These are phyloP conservation scores for Macrolepiota albuminosa DNA, from an alignment of 768 basidiomycete genomes.

Conservation along the genomic window DNA sequence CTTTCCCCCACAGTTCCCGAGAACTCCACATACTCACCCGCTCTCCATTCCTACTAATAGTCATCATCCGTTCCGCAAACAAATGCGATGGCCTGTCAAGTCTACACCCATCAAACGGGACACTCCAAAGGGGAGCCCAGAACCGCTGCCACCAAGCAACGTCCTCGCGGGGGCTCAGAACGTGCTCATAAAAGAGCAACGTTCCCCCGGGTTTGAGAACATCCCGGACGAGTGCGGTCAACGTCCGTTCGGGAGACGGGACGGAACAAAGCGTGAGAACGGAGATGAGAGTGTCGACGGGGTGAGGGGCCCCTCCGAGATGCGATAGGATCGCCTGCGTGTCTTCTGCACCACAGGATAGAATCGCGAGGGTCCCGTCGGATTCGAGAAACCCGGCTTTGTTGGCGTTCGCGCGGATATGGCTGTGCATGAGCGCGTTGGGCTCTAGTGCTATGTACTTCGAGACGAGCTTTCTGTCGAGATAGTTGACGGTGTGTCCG, in stretches of 20 bases:
- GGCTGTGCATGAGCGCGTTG: constrained; percentile 56
- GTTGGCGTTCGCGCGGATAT: constrained; percentile 45
- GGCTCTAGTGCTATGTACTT: constrained; percentile 74
- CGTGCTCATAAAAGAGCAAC: constrained; percentile 69
- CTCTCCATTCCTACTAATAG: constrained; percentile 16
- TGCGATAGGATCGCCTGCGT: constrained; percentile 38
- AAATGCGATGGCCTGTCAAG: constrained; percentile 54
- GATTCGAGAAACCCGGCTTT: constrained; percentile 40
- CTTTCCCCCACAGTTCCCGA: constrained; percentile 42
- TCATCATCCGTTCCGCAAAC: constrained; percentile 34
- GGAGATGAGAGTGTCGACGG: constrained; percentile 60
- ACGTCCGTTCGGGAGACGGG: constrained; percentile 46
- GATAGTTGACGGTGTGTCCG: constrained; percentile 60
- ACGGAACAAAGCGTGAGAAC: constrained; percentile 65
- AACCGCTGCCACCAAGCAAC: constrained; percentile 70
- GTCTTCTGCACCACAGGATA: constrained; percentile 63
- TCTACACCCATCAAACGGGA: constrained; percentile 58
- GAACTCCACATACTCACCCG: constrained; percentile 42
- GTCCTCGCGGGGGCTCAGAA: constrained; percentile 45
- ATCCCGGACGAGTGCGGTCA: constrained; percentile 41
- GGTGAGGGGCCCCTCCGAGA: constrained; percentile 15
- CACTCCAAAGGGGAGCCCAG: constrained; percentile 68
- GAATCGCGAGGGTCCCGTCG: constrained; percentile 47
- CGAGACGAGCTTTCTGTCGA: constrained; percentile 47
- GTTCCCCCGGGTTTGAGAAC: constrained; percentile 62